These are phyloP conservation scores for Colletotrichum lentis DNA, from an alignment of 2,329 filamentous ascomycete species.

Conservation along the genomic window DNA sequence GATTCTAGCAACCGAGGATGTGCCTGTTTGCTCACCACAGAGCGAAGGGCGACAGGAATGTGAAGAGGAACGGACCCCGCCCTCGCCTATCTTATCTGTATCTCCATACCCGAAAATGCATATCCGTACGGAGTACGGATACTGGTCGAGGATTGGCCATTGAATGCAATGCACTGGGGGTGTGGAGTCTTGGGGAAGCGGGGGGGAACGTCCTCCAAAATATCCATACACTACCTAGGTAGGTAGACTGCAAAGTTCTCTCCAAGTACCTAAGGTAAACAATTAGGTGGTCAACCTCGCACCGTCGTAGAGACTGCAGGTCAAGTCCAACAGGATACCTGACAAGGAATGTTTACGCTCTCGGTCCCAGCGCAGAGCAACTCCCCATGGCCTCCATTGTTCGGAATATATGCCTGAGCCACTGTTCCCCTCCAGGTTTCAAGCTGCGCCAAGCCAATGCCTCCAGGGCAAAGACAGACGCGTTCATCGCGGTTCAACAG, in stretches of 20 bases:
- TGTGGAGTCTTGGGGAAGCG: background rate
- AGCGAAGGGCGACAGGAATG: background rate
- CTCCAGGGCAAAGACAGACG: background rate
- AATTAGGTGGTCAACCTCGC: too few species aligned
- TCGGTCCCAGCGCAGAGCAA: too few species aligned
- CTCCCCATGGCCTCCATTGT: background rate
- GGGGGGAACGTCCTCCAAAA: background rate
- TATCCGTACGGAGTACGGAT: too few species aligned
- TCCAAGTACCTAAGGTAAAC: background rate
- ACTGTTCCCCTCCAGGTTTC: constrained; percentile 12
- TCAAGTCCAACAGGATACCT: too few species aligned
- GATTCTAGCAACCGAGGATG: too few species aligned
- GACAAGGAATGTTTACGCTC: too few species aligned
- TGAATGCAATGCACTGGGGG: background rate
- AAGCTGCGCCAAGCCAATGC: constrained; percentile 5
- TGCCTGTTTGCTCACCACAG: background rate
- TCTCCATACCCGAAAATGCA: background rate
- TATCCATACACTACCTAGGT: too few species aligned
- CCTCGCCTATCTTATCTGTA: constrained; percentile 3
- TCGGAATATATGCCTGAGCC: constrained; percentile 5
- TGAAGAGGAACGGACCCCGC: background rate
- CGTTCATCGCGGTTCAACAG: background rate
- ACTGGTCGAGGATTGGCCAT: background rate
- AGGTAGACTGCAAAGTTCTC: background rate
- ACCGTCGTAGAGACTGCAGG: background rate